Base-by-base conservation (phyloP, 495 filamentous ascomycete species). In the Hypoxylon perforatum region DNA sequence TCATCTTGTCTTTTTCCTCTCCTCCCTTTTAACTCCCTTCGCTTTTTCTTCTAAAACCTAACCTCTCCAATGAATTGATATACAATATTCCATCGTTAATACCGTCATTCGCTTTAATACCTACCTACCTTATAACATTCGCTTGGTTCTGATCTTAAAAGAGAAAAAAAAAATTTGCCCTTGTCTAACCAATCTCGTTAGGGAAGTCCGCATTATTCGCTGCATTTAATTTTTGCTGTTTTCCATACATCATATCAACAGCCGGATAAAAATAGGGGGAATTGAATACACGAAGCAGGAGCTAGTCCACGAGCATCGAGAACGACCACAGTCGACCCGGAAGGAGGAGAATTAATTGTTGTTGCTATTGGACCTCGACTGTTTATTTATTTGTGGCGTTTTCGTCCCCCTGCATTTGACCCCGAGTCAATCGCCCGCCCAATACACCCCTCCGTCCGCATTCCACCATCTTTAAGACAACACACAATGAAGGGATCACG, bases 21-120 rank as follows among this genome's bases (percentile, higher is more conserved):
- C 8, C 44, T 52, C 56, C 53, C 50, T 63, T 53, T 50, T 42
- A n/a, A 42, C 53, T 48, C 47, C 19, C 39, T 44, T 48, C 54
- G 42, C 35, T 28, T 42, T 65, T 38, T 25, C 41, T 38, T 58
- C 50, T 44, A 48, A 45, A 36, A 25, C 28, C 45, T 56, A 33
- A 48, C 28, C 41, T 41, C 33, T 46, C 49, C 59, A 56, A 64
- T 64, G 66, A 69, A 57, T 51, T 64, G 56, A 68, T 53, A 68
- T 53, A 42, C 36, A 22, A 25, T 19, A 35, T 15, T 41, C 42
- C 66, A 64, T 69, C 66, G 51, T 61, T 47, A 56, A 57, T 42
- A 14, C 47, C 30, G 66, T 64, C 66, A 57, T 69, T 69, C 66
- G 66, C 66, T 69, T 69, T 60, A 61, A 55, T 69, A 69, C 50